Evolutionary conservation across 2,329 filamentous ascomycete genomes (phyloP).

Genomic region (Penicillium sp.): DNA sequence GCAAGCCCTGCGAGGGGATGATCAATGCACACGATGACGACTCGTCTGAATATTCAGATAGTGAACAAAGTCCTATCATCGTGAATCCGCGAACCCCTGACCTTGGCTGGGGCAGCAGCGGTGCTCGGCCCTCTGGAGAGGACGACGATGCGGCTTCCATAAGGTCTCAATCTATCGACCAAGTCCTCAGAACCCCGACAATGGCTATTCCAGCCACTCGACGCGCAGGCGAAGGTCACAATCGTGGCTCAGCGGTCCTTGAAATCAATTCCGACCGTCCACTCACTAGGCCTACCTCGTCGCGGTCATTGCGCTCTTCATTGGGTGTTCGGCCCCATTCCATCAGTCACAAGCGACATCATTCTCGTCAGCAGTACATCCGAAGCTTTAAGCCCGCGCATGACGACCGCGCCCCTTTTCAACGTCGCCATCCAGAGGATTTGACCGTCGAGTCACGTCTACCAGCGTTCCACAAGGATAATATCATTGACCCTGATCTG

Average conservation of each 20-base stretch:
- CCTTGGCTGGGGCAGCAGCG: conserved; percentile 57
- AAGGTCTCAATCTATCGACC: conserved; percentile 52
- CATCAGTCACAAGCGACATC: conserved; percentile 79
- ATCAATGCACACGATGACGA: conserved; percentile 89
- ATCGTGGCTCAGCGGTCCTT: conserved; percentile 82
- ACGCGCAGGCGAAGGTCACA: conserved; percentile 72
- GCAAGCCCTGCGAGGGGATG: conserved; percentile 87
- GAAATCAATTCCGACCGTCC: conserved; percentile 82
- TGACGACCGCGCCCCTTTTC: conserved; percentile 87
- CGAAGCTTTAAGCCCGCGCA: conserved; percentile 71
- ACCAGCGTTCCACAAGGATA: conserved; percentile 96
- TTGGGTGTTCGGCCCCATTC: conserved; percentile 73
- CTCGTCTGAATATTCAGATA: conserved; percentile 87
- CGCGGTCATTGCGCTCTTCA: conserved; percentile 79
- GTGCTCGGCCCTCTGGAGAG: conserved; percentile 48
- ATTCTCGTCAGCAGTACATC: conserved; percentile 83
- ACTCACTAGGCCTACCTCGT: conserved; percentile 88
- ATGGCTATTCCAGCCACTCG: conserved; percentile 69
- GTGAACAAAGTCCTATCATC: conserved; percentile 67
- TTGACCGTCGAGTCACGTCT: conserved; percentile 67
- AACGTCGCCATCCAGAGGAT: conserved; percentile 72
- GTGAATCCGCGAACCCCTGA: conserved; percentile 62
- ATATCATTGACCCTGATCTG: conserved; percentile 95
- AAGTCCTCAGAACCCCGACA: conserved; percentile 57
- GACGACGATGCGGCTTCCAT: conserved; percentile 53